phyloP scores from a whole-genome alignment of 495 filamentous ascomycete genomes.

The Penicillium paxilli region DNA sequence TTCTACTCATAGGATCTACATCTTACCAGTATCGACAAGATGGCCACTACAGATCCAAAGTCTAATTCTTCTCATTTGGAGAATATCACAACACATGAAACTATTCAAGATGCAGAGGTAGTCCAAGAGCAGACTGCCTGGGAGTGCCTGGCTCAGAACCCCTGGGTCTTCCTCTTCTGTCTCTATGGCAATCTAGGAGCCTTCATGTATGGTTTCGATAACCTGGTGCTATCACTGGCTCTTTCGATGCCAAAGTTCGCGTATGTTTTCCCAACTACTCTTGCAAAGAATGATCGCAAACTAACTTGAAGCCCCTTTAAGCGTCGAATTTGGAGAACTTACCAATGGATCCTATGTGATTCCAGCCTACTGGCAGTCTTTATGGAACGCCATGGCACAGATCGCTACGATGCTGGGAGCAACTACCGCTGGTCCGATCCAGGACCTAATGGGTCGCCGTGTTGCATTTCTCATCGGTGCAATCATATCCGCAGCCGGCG shows the following conservation, averaged over 20 bases:
- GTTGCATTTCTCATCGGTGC: constrained; percentile 15
- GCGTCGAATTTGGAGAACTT: constrained; percentile 10
- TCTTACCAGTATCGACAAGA: neutral
- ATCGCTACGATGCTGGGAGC: constrained; percentile 26
- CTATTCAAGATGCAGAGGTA: neutral
- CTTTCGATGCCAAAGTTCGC: constrained; percentile 28
- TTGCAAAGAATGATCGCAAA: neutral
- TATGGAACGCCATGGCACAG: constrained; percentile 29
- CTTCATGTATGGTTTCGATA: constrained; percentile 30
- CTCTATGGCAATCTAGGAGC: constrained; percentile 23
- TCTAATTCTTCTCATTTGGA: constrained; percentile 2
- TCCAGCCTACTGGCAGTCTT: constrained; percentile 28
- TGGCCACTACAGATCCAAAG: neutral
- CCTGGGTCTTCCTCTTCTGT: constrained; percentile 15
- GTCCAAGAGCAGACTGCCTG: neutral
- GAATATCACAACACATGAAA: neutral
- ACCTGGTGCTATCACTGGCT: constrained; percentile 20
- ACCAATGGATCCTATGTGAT: constrained; percentile 17
- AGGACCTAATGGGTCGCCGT: constrained; percentile 23
- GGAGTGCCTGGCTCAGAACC: constrained; percentile 6
- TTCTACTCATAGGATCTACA: no score
- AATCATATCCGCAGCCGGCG: constrained; percentile 18
- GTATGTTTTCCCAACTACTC: constrained; percentile 6
- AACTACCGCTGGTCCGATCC: constrained; percentile 17
- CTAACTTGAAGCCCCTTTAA: neutral